Evolutionary conservation across 805 yeast genomes (phyloP), one percentile per base, ranked within the genome.

Genomic region (Teunomyces funiuensis): DNA sequence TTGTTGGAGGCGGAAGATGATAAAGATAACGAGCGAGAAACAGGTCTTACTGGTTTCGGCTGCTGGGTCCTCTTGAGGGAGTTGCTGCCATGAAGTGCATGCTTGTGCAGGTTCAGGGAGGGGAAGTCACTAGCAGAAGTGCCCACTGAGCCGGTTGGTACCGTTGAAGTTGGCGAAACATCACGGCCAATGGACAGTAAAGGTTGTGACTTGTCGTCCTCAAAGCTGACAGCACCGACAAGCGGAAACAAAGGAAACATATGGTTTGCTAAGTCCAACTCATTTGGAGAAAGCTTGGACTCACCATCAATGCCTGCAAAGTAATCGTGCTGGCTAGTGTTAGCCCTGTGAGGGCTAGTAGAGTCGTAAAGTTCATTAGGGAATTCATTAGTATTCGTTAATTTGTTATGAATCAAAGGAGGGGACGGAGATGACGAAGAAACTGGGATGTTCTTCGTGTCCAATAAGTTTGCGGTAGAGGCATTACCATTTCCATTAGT

Each of bases 231-330:
- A 30, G 55, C 52, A 6, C 74, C 76, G 13, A 70, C 66, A 41
- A 70, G 53, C 3, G 76, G 74, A 36, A 69, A 69, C 16, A 70
- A 58, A 3, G 76, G 76, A 42, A 67, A 69, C 63, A 65, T 63
- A 37, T 57, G 55, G 37, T 64, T 68, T 41, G 60, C 58, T 36
- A 55, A 39, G 36, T 63, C 66, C 39, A 58, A 45, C 29, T 46
- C 50, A 13, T 38, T 39, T 2, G 50, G 50, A 9, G 50, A 46
- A 14, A 42, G 26, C 29, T 39, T 42, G 5, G 42, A 19, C 10
- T 20, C 28, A 13, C 22, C 16, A 16, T 28, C 27, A 18, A 10
- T 9, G 7, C 29, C 26, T 14, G 33, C 19, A 27, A 15, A 11
- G 26, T 29, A 33, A 19, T 33, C 42, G 23, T 20, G 33, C 11